Evolutionary conservation across 2,329 filamentous ascomycete genomes (phyloP), one percentile per base, ranked within the genome.

Genomic region (Paecilomyces formosus): DNA sequence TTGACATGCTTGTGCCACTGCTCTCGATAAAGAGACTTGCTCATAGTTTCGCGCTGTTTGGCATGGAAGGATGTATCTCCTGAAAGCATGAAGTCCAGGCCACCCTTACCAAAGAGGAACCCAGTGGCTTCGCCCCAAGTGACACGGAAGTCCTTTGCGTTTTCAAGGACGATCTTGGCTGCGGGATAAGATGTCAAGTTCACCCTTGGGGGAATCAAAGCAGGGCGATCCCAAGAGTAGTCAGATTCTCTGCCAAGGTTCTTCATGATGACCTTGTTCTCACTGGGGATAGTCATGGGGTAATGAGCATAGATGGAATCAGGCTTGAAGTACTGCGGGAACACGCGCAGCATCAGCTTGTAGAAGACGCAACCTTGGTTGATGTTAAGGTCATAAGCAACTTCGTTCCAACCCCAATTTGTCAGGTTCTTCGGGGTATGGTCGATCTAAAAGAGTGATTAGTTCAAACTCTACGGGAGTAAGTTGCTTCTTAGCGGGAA

Each of bases 301-400:
- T 88, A 92, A 69, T 92, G 89, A 0, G 88, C 90, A 63, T 93
- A 95, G 57, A 92, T 85, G 0, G 88, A 92, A 76, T 94, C 87
- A 21, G 80, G 75, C 69, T 84, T 85, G 80, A 92, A 93, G 75
- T 91, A 88, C 63, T 88, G 82, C 0, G 90, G 91, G 79, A 95
- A 91, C 0, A 89, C 88, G 4, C 88, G 83, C 35, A 90, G 78
- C 70, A 92, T 88, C 35, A 95, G 81, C 78, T 94, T 95, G 79
- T 92, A 92, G 74, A 93, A 89, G 12, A 92, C 85, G 64, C 88
- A 91, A 53, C 91, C 90, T 68, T 94, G 87, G 73, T 94, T 89
- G 63, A 93, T 75, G 59, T 82, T 84, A 22, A 86, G 75, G 64
- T 95, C 89, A 58, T 87, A 90, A 21, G 88, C 81, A 3, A 84